Evolutionary conservation across 2,329 filamentous ascomycete species (phyloP), one percentile per base, ranked within the genome.

Genomic region (Trichoderma sp.): DNA sequence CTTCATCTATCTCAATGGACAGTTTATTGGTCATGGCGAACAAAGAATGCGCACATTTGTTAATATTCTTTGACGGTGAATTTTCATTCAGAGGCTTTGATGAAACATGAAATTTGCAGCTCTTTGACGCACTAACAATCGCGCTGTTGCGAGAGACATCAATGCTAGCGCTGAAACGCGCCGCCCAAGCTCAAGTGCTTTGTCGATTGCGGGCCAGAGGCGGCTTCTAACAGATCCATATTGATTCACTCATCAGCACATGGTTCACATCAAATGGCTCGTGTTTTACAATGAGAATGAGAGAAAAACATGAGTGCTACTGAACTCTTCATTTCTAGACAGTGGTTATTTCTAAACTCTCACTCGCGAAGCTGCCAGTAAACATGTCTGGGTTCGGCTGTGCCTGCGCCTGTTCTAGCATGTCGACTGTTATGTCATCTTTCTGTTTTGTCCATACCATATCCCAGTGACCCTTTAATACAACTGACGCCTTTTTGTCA

Each of bases 391-490:
- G 76, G n/a, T 75, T 76, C 6, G 75, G 31, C 7, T 74, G 71
- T 1, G 77, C 76, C 41, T 80, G 78, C 24, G 79, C 76, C 3
- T 82, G 45, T 6, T 77, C 75, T 21, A 75, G 24, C 68, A 63
- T 63, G 12, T 63, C 77, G 8, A 73, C 53, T 14, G 77, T 76
- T 4, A 83, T 69, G 0, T 78, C 78, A 7, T 74, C 78, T 76
- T 80, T 83, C 16, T 76, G 74, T 41, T 73, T 78, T 12, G 65
- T 74, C 81, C 81, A 83, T 1, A 83, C 82, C 18, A 79, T 81
- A 71, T 77, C 76, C 86, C 85, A 87, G 59, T 78, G 78, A 0
- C 86, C 86, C 71, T 81, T 81, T 60, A 85, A 80, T 65, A 80
- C 77, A 38, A 86, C 82, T 24, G 76, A 83, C 7, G 81, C 81